Percentiles rank a stretch among this genome's conserved stretches.
phyloP scores from a whole-genome alignment of 116 monocot species.

The Dioscorea cayenensis region DNA sequence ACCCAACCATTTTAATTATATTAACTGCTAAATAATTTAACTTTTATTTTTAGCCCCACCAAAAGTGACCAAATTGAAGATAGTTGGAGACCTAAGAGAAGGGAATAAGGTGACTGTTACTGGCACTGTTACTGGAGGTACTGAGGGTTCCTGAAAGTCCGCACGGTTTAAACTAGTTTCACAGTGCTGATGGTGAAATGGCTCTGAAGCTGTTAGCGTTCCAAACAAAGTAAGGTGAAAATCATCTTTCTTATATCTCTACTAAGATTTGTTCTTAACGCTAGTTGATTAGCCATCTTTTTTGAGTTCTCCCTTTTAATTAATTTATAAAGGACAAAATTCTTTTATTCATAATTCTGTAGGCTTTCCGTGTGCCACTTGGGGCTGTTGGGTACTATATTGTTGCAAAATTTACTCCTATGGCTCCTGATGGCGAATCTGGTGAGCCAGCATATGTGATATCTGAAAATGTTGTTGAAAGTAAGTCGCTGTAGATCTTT shows the following conservation, averaged over 20 bases:
- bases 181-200: constrained; percentile 53
- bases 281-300: background rate
- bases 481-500: constrained; percentile 42
- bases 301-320: background rate
- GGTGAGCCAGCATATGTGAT: constrained; percentile 80
- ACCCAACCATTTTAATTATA: background rate
- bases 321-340: background rate
- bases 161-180: constrained; percentile 77
- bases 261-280: background rate
- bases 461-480: constrained; percentile 74
- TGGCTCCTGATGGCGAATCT: constrained; percentile 91
- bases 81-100: constrained; percentile 81
- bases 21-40: background rate
- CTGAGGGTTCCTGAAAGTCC: constrained; percentile 87
- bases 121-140: constrained; percentile 74
- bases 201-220: constrained; percentile 70
- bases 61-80: constrained; percentile 66
- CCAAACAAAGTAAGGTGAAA: constrained; percentile 83
- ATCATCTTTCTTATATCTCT: background rate
- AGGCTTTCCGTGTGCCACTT: constrained; percentile 90
- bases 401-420: constrained; percentile 85
- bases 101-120: constrained; percentile 78
- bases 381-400: constrained; percentile 87
- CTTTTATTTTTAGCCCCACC: constrained; percentile 60
- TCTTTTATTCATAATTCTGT: background rate